Percentiles rank a stretch among this genome's conserved stretches.
These are phyloP conservation scores for Penicillium riverlandense DNA, from an alignment of 495 filamentous ascomycete genomes.

Conservation along the genomic window DNA sequence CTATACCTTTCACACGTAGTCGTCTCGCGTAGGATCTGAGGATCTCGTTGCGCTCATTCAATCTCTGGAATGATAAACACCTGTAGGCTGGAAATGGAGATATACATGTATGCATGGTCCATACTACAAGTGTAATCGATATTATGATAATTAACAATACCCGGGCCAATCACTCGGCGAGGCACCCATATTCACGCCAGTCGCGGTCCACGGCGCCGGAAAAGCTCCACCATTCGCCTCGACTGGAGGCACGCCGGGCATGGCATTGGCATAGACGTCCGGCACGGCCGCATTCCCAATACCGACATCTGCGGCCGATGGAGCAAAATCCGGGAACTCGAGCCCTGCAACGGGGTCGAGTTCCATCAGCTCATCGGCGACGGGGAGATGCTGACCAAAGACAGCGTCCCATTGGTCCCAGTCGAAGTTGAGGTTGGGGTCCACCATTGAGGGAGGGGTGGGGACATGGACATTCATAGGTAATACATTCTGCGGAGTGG, in stretches of 20 bases:
- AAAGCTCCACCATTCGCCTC: not conserved
- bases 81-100: no score
- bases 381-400: conserved; percentile 40
- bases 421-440: conserved; percentile 40
- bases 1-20: not conserved
- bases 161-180: conserved; percentile 11
- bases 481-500: conserved; percentile 12
- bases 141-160: conserved; percentile 4
- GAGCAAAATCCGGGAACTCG: conserved; percentile 26
- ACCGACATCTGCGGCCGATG: not conserved
- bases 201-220: conserved; percentile 6
- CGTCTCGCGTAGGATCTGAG: not conserved
- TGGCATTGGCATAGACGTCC: not conserved
- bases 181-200: not conserved
- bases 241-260: not conserved
- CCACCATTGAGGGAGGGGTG: conserved; percentile 38
- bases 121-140: not conserved
- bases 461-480: conserved; percentile 19
- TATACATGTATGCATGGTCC: no score
- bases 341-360: conserved; percentile 34
- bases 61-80: no score
- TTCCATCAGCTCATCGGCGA: conserved; percentile 41
- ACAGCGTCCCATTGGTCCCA: conserved; percentile 48
- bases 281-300: not conserved
- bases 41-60: no score